A percentile compares a stretch with the other conserved stretches of the same genome.
Evolutionary conservation across 768 basidiomycete genomes (phyloP).

Genomic region (Rhodotorula babjevae): DNA sequence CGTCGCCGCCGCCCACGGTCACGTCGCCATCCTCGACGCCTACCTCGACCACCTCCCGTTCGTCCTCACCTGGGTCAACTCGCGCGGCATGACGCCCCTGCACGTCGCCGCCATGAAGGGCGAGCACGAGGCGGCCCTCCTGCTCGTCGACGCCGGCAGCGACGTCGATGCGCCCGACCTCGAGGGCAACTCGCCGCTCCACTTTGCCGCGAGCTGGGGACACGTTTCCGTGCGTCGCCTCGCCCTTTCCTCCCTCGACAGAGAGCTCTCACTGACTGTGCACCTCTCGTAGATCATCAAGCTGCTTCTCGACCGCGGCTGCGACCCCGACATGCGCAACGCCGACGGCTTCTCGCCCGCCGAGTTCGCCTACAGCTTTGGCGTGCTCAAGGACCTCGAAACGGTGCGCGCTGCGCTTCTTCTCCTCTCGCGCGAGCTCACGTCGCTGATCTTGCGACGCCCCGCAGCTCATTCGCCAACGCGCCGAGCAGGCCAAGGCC

Average conservation of each 20-base stretch:
- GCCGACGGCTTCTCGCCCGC: constrained; percentile 40
- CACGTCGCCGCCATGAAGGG: constrained; percentile 41
- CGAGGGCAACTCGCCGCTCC: constrained; percentile 40
- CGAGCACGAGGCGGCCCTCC: constrained; percentile 27
- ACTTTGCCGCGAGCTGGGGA: constrained; percentile 35
- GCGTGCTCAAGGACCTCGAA: constrained; percentile 12
- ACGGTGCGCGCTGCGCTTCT: neutral
- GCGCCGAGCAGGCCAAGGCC: constrained; percentile 6
- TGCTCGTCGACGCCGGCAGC: constrained; percentile 40
- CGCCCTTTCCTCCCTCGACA: too few relatives aligned
- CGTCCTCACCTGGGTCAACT: constrained; percentile 40
- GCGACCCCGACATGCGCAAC: constrained; percentile 33
- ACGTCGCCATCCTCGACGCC: constrained; percentile 9
- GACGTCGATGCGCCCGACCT: constrained; percentile 42
- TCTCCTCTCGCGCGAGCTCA: too few relatives aligned
- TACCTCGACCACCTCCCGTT: constrained; percentile 33
- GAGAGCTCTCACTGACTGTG: neutral
- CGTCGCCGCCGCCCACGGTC: constrained; percentile 31
- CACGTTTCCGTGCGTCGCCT: neutral
- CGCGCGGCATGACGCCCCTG: constrained; percentile 36
- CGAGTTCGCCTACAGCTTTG: constrained; percentile 37
- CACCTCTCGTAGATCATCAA: constrained; percentile 23
- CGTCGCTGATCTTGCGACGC: neutral
- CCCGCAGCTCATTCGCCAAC: neutral
- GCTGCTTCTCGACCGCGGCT: constrained; percentile 38